These are phyloP conservation scores for Afroboletus lepidellus DNA, from an alignment of 1,284 basidiomycete genomes.

Conservation along the genomic window DNA sequence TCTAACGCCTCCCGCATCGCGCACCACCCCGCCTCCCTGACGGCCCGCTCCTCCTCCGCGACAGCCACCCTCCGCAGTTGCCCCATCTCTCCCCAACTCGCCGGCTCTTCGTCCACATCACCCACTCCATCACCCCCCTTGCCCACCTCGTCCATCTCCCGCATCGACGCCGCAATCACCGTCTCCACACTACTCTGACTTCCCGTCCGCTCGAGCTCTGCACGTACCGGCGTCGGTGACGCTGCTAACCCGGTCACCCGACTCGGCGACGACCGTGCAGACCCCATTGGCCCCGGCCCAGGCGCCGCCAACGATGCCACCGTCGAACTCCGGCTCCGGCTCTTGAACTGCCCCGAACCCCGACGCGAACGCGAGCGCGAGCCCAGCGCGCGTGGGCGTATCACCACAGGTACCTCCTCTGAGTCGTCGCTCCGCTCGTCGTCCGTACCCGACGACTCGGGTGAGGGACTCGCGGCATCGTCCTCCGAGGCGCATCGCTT, in stretches of 20 bases:
- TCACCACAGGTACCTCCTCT: slow-evolving; percentile 4
- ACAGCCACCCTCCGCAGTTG: slow-evolving; percentile 43
- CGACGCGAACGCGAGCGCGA: slow-evolving; percentile 22
- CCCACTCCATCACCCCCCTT: slow-evolving; percentile 3
- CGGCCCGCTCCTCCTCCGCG: slow-evolving; percentile 48
- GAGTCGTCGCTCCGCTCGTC: slow-evolving; percentile 38
- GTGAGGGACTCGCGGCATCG: slow-evolving; percentile 45
- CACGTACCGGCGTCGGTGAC: neutral
- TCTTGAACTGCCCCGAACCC: slow-evolving; percentile 23
- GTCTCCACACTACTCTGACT: slow-evolving; percentile 70
- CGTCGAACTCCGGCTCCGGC: slow-evolving; percentile 59
- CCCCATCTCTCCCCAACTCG: slow-evolving; percentile 32
- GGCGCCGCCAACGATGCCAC: slow-evolving; percentile 52
- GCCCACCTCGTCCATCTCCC: slow-evolving; percentile 29
- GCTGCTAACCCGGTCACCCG: neutral
- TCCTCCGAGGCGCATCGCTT: slow-evolving; percentile 36
- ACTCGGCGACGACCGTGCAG: slow-evolving; percentile 11
- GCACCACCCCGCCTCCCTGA: slow-evolving; percentile 55
- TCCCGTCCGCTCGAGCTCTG: slow-evolving; percentile 37
- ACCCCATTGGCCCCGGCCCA: slow-evolving; percentile 7
- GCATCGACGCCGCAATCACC: slow-evolving; percentile 48
- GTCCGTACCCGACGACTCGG: slow-evolving; percentile 50
- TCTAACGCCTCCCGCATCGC: slow-evolving; percentile 58
- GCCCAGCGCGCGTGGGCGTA: neutral
- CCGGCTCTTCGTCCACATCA: slow-evolving; percentile 5